These are phyloP conservation scores for Paralagenidium karlingii DNA, from an alignment of 352 stramenopile species.

Conservation along the genomic window DNA sequence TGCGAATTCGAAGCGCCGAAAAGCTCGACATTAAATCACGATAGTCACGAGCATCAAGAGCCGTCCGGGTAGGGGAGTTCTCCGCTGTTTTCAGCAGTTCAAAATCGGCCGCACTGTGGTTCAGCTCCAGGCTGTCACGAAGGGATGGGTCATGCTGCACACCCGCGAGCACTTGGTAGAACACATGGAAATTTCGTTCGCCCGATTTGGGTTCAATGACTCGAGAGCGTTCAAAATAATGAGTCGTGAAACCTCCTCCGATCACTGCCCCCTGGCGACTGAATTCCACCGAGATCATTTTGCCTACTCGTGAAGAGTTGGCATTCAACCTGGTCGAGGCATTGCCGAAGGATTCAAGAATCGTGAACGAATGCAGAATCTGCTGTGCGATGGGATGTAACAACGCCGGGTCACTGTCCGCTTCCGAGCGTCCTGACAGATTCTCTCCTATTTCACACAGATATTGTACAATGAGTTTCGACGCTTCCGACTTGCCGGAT, in stretches of 20 bases:
- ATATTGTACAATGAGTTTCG: conserved; percentile 75
- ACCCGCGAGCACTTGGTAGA: conserved; percentile 84
- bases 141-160: conserved; percentile 57
- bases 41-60: conserved; percentile 55
- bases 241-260: conserved; percentile 63
- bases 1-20: conserved; percentile 60
- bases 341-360: conserved; percentile 74
- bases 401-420: conserved; percentile 27
- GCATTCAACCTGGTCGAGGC: conserved; percentile 36
- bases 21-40: conserved; percentile 73
- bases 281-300: conserved; percentile 79
- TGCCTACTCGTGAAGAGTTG: conserved; percentile 68
- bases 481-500: conserved; percentile 62
- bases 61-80: conserved; percentile 8
- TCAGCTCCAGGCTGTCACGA: conserved; percentile 53
- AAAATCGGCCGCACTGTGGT: conserved; percentile 40
- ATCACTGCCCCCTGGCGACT: conserved; percentile 65
- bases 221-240: conserved; percentile 77
- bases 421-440: conserved; percentile 14
- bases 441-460: conserved; percentile 68
- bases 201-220: conserved; percentile 55
- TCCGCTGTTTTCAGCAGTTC: conserved; percentile 35
- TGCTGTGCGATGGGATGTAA: conserved; percentile 71
- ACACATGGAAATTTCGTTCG: conserved; percentile 90
- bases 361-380: conserved; percentile 64